Evolutionary conservation across 768 basidiomycete genomes (phyloP), one percentile per base, ranked within the genome.

Genomic region (Leccinellum rugosiceps): DNA sequence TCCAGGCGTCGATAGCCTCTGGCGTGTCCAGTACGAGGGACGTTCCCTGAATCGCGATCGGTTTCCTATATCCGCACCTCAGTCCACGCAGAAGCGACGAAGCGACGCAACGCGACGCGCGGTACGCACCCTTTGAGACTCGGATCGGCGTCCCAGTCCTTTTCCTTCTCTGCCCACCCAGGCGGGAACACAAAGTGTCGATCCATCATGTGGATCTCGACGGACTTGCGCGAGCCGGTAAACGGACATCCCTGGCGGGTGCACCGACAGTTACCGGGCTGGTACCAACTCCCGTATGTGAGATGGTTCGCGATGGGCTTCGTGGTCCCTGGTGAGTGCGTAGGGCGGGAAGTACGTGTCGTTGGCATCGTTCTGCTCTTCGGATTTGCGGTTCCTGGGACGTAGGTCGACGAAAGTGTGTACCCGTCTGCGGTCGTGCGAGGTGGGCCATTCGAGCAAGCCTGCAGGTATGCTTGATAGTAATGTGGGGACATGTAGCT

Each of bases 171-270:
- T 61, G 86, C 76, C 85, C 87, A 91, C 21, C 84, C 86, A 45
- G 82, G 79, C 23, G 92, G 92, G 61, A 83, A 92, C 48, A 93
- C 84, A 44, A 94, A 78, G 70, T 94, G 92, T n/a, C 91, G 80
- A 63, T 93, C 92, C 91, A 92, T 93, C 84, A 85, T 87, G 66
- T 94, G 92, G 28, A 76, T 78, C 69, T 92, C 87, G 15, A 92
- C 82, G 25, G 83, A 75, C 67, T 90, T 89, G 41, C 76, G 74
- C 4, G 90, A 86, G 32, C 88, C 91, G 38, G 75, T 75, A 64
- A 90, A 94, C 6, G 69, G 63, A 68, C 92, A 94, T n/a, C 78
- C 78, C 44, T 73, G 76, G 63, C 87, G 77, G 8, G 80, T 78
- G 68, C 90, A 92, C 53, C 80, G 79, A 60, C 61, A 68, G 62